Evolutionary conservation across 2,329 filamentous ascomycete genomes (phyloP).

Genomic region (Diaporthe batatas): DNA sequence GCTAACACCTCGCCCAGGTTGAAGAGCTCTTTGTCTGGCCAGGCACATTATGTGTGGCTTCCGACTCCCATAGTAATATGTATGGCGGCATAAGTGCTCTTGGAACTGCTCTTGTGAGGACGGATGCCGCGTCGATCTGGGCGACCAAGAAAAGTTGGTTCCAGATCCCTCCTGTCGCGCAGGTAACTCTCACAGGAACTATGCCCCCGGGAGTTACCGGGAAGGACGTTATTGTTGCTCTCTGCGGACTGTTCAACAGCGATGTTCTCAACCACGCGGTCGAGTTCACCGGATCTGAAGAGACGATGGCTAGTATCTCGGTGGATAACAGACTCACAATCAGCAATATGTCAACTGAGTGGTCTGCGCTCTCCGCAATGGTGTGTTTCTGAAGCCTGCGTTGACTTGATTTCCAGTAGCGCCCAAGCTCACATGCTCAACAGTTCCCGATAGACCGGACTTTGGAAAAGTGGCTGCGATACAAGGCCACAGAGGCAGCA

Average conservation of each 20-base stretch:
- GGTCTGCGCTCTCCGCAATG: constrained; percentile 54
- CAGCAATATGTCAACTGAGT: constrained; percentile 86
- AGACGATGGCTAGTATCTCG: constrained; percentile 79
- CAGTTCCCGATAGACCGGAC: constrained; percentile 82
- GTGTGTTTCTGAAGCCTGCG: not conserved
- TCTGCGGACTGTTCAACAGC: constrained; percentile 88
- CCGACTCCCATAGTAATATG: constrained; percentile 82
- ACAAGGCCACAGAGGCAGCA: constrained; percentile 79
- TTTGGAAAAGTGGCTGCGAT: constrained; percentile 79
- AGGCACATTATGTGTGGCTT: constrained; percentile 84
- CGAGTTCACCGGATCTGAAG: constrained; percentile 85
- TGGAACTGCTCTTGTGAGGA: constrained; percentile 86
- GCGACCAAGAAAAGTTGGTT: constrained; percentile 88
- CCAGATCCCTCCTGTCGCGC: constrained; percentile 87
- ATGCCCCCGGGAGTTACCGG: constrained; percentile 86
- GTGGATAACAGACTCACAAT: constrained; percentile 82
- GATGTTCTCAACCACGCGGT: constrained; percentile 92
- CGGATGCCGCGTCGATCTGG: constrained; percentile 89
- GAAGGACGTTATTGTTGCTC: constrained; percentile 93
- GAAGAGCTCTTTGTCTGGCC: constrained; percentile 90
- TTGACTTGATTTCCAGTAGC: not conserved
- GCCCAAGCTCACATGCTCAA: not conserved
- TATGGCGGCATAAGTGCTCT: constrained; percentile 85
- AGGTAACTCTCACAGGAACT: constrained; percentile 81
- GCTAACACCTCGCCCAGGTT: constrained; percentile 9